Evolutionary conservation across 768 basidiomycete genomes (phyloP).

Genomic region (Amanita rimosa): DNA sequence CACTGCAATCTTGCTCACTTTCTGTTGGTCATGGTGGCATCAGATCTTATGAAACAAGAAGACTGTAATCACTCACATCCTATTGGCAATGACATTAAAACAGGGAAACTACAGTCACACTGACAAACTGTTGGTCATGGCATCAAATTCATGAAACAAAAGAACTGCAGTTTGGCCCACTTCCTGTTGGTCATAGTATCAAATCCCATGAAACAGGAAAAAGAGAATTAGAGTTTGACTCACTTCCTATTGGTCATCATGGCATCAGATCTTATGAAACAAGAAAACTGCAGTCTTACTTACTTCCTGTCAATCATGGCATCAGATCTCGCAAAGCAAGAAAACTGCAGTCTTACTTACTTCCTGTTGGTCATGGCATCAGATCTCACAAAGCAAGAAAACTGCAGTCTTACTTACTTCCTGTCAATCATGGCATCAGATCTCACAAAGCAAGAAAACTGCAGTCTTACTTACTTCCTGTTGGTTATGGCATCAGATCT

Average conservation of each 20-base stretch:
- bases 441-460: background rate
- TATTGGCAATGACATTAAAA: too few relatives aligned
- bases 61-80: background rate
- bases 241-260: background rate
- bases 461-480: background rate
- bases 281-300: background rate
- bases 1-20: background rate
- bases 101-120: background rate
- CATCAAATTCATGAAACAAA: too few relatives aligned
- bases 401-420: too few relatives aligned
- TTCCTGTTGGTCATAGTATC: background rate
- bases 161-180: background rate
- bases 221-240: too few relatives aligned
- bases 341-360: background rate
- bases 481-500: too few relatives aligned
- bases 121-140: background rate
- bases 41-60: too few relatives aligned
- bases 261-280: too few relatives aligned
- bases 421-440: too few relatives aligned
- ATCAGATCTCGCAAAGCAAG: too few relatives aligned
- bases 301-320: too few relatives aligned
- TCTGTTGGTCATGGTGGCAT: background rate
- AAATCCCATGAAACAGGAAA: too few relatives aligned
- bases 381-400: background rate
- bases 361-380: background rate